Percentiles rank a stretch among this genome's conserved stretches.
Evolutionary conservation across 148 eudicot species (phyloP).

Genomic region (Drosera capensis): DNA sequence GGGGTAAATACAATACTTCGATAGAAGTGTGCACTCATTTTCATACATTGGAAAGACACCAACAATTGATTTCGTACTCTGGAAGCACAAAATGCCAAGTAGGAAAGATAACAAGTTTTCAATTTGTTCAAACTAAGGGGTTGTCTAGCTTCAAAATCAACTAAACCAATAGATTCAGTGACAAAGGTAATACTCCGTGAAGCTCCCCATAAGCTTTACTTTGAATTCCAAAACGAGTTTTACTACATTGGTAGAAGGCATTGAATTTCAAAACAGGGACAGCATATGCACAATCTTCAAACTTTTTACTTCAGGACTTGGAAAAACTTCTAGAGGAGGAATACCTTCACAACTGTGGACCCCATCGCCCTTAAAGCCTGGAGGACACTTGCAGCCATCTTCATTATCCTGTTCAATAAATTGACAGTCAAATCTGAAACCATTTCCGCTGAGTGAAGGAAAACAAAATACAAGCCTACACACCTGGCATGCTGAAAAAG

Average conservation of each 20-base stretch:
- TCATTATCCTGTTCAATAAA: slow-evolving; percentile 43
- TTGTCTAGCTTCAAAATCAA: no score
- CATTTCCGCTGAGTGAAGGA: background rate
- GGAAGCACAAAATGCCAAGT: no score
- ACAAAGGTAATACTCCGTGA: no score
- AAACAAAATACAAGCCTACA: slow-evolving; percentile 5
- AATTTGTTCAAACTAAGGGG: no score
- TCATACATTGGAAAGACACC: no score
- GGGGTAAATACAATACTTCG: background rate
- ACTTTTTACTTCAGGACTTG: background rate
- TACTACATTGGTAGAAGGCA: background rate
- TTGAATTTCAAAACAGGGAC: background rate
- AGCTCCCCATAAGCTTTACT: no score
- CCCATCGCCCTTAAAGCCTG: slow-evolving; percentile 86
- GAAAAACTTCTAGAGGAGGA: slow-evolving; percentile 3
- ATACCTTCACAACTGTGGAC: slow-evolving; percentile 69
- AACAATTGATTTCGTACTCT: no score
- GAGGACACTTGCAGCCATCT: slow-evolving; percentile 71
- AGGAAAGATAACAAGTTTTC: no score
- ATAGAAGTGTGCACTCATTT: no score
- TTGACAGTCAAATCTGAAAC: slow-evolving; percentile 1
- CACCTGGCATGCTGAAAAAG: slow-evolving; percentile 83
- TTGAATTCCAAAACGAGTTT: background rate
- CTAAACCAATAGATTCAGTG: no score
- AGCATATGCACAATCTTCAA: background rate